phyloP scores from a whole-genome alignment of 108 stramenopile genomes.

The Mediolabrus comicus region DNA sequence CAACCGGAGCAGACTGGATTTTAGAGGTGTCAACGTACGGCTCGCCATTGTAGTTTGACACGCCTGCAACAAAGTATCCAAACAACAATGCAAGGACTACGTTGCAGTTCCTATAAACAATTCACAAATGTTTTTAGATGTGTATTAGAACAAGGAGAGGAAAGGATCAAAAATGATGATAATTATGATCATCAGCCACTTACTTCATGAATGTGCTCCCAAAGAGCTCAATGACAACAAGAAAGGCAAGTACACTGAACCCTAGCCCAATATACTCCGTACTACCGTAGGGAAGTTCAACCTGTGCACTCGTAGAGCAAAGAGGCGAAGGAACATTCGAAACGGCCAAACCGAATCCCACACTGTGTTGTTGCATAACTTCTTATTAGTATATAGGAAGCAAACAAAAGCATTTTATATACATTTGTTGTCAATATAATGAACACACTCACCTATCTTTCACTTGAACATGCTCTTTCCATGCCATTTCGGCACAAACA shows the following conservation, averaged over 20 bases:
- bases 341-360: constrained; percentile 22
- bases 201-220: constrained; percentile 67
- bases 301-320: constrained; percentile 44
- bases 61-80: constrained; percentile 41
- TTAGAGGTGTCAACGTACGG: constrained; percentile 27
- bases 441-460: too few relatives aligned
- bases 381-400: too few relatives aligned
- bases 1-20: constrained; percentile 16
- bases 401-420: too few relatives aligned
- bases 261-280: constrained; percentile 69
- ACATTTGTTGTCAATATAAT: too few relatives aligned
- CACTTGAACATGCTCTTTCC: constrained; percentile 53
- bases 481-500: constrained; percentile 77
- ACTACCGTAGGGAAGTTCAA: constrained; percentile 47
- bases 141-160: too few relatives aligned
- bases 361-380: too few relatives aligned
- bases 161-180: too few relatives aligned
- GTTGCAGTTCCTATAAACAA: constrained; percentile 71
- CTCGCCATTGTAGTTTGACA: constrained; percentile 22
- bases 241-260: constrained; percentile 52
- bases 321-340: constrained; percentile 38
- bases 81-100: constrained; percentile 59
- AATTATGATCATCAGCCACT: too few relatives aligned
- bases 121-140: too few relatives aligned
- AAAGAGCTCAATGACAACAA: constrained; percentile 54